phyloP scores from a whole-genome alignment of 768 basidiomycete species.

The Asterophora parasitica region DNA sequence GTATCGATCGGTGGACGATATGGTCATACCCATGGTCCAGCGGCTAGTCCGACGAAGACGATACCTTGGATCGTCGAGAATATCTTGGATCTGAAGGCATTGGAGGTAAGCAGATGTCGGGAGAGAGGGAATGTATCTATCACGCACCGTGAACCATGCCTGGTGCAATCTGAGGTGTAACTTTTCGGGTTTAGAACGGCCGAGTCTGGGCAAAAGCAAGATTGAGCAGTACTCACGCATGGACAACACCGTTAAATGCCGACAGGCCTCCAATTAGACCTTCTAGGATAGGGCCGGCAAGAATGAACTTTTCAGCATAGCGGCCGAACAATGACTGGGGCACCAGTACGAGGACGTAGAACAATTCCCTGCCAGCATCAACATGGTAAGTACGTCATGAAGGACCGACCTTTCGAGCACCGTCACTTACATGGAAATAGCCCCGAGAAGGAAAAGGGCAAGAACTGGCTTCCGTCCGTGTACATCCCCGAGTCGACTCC shows the following conservation, averaged over 20 bases:
- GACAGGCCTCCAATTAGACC: slow-evolving; percentile 72
- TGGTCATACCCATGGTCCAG: slow-evolving; percentile 63
- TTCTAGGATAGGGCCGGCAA: slow-evolving; percentile 75
- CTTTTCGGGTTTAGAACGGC: slow-evolving; percentile 29
- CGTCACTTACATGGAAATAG: slow-evolving; percentile 64
- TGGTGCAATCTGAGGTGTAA: slow-evolving; percentile 49
- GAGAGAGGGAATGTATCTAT: background rate
- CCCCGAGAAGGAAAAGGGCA: slow-evolving; percentile 58
- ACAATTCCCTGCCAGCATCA: slow-evolving; percentile 55
- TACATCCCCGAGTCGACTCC: slow-evolving; percentile 76
- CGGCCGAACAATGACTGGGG: slow-evolving; percentile 39
- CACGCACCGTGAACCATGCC: slow-evolving; percentile 42
- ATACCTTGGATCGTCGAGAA: slow-evolving; percentile 71
- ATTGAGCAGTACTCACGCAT: slow-evolving; percentile 51
- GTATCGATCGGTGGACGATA: slow-evolving; percentile 25
- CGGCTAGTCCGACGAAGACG: slow-evolving; percentile 69
- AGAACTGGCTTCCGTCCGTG: slow-evolving; percentile 76
- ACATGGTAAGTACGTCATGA: slow-evolving; percentile 6
- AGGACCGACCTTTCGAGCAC: background rate
- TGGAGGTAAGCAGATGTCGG: background rate
- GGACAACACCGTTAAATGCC: slow-evolving; percentile 60
- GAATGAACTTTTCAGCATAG: slow-evolving; percentile 67
- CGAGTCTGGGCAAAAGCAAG: slow-evolving; percentile 20
- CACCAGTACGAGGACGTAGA: slow-evolving; percentile 75
- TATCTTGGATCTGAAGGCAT: slow-evolving; percentile 36